Evolutionary conservation across 179 eudicot genomes (phyloP).

Genomic region (Patellifolia procumbens): DNA sequence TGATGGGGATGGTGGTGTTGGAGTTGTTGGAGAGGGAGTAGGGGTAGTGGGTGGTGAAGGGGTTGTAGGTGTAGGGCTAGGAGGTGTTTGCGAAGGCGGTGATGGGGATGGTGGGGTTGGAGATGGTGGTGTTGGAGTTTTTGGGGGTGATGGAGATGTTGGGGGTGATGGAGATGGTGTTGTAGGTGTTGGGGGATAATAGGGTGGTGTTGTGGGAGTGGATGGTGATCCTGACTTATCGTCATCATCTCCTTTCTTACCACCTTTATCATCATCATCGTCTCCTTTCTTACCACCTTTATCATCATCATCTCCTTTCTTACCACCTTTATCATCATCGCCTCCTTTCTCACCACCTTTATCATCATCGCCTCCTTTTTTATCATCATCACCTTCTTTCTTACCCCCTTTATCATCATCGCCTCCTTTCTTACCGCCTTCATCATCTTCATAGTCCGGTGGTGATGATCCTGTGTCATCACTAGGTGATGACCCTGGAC

Average conservation of each 20-base stretch:
- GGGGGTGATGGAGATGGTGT: slow-evolving; percentile 5
- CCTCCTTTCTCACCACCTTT: slow-evolving; percentile 2
- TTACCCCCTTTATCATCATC: background rate
- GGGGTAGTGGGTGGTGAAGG: background rate
- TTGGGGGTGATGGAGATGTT: slow-evolving; percentile 2
- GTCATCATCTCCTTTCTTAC: background rate
- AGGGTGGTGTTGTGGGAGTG: background rate
- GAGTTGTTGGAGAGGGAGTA: background rate
- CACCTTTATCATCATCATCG: slow-evolving; percentile 6
- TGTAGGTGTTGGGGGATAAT: background rate
- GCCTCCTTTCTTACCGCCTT: background rate
- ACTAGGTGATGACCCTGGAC: slow-evolving; percentile 17
- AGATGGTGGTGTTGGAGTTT: background rate
- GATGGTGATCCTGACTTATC: no score
- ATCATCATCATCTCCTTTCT: background rate
- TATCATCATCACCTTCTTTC: background rate
- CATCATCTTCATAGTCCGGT: slow-evolving; percentile 1
- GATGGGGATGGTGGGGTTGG: slow-evolving; percentile 21
- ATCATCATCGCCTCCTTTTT: background rate
- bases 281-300: background rate
- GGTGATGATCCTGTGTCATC: background rate
- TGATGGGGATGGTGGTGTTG: background rate
- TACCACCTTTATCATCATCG: background rate
- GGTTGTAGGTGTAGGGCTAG: slow-evolving; percentile 1
- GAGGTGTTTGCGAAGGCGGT: background rate